A percentile compares a stretch with the other conserved stretches of the same genome.
Conservation (phyloP, 164 flowering plant species). For the Warburgia ugandensis region DNA sequence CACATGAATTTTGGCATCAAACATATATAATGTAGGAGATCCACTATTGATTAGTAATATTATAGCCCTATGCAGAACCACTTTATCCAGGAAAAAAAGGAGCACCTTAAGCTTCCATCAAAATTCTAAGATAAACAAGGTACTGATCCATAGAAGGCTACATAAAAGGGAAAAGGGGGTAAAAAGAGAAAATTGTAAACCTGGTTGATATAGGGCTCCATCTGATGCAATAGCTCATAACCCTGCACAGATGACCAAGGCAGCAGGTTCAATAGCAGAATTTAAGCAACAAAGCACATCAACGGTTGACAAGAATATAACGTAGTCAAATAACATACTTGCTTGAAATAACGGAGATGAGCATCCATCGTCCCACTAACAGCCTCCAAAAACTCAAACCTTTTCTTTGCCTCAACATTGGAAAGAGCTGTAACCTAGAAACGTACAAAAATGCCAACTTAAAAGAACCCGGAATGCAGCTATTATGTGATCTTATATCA, state of each 20-base stretch:
- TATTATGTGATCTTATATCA: neutral
- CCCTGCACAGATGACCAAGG: constrained; percentile 43
- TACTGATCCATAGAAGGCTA: too few relatives aligned
- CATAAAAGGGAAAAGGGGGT: neutral
- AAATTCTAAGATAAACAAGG: too few relatives aligned
- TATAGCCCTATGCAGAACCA: too few relatives aligned
- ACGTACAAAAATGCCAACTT: neutral
- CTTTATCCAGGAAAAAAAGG: too few relatives aligned
- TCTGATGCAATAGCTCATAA: constrained; percentile 91
- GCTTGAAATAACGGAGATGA: constrained; percentile 94
- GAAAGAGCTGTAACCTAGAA: constrained; percentile 81
- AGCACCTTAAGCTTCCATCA: too few relatives aligned
- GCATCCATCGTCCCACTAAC: constrained; percentile 97
- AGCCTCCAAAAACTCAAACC: constrained; percentile 95
- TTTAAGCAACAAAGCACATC: neutral
- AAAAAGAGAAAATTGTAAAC: constrained; percentile 25
- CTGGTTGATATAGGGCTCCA: constrained; percentile 99
- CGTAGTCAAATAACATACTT: constrained; percentile 38
- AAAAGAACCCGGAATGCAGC: neutral
- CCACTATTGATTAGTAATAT: too few relatives aligned
- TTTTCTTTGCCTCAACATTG: constrained; percentile 84
- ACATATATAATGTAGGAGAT: too few relatives aligned
- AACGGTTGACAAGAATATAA: neutral
- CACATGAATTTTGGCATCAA: too few relatives aligned
- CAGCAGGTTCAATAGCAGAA: constrained; percentile 7